phyloP scores from a whole-genome alignment of 345 rosid species.

The Trapa incisa region DNA sequence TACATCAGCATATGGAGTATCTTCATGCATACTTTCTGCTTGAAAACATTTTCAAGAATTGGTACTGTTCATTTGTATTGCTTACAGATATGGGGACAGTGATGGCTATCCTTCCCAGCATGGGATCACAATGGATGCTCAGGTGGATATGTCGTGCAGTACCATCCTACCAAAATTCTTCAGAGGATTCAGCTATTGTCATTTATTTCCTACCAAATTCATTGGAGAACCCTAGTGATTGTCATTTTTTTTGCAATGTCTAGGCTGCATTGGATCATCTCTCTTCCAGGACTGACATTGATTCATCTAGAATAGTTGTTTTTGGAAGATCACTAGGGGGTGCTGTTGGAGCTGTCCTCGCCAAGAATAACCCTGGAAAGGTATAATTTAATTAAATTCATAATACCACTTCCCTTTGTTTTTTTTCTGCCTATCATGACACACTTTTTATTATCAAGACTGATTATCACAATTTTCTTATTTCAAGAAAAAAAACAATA shows the following conservation, averaged over 20 bases:
- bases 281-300: slow-evolving; percentile 74
- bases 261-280: slow-evolving; percentile 99
- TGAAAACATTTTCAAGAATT: background rate
- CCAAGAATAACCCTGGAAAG: slow-evolving; percentile 87
- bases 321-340: slow-evolving; percentile 99
- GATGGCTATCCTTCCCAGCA: slow-evolving; percentile 95
- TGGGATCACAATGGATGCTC: slow-evolving; percentile 82
- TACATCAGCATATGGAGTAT: background rate
- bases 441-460: background rate
- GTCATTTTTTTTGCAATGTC: slow-evolving; percentile 14
- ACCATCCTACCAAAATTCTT: slow-evolving; percentile 4
- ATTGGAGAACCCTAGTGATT: slow-evolving; percentile 4
- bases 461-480: background rate
- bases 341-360: slow-evolving; percentile 85
- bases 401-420: background rate
- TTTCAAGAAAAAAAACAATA: too few species aligned
- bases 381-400: slow-evolving; percentile 19
- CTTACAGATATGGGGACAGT: slow-evolving; percentile 76
- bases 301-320: slow-evolving; percentile 73
- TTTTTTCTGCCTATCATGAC: background rate
- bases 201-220: slow-evolving; percentile 10
- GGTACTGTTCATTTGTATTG: background rate
- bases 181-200: slow-evolving; percentile 7
- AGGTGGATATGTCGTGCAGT: slow-evolving; percentile 36
- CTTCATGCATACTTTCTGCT: slow-evolving; percentile 2